A percentile compares a stretch with the other conserved stretches of the same genome.
These are phyloP conservation scores for Cyberlindnera lachancei DNA, from an alignment of 805 yeast species.

Conservation along the genomic window DNA sequence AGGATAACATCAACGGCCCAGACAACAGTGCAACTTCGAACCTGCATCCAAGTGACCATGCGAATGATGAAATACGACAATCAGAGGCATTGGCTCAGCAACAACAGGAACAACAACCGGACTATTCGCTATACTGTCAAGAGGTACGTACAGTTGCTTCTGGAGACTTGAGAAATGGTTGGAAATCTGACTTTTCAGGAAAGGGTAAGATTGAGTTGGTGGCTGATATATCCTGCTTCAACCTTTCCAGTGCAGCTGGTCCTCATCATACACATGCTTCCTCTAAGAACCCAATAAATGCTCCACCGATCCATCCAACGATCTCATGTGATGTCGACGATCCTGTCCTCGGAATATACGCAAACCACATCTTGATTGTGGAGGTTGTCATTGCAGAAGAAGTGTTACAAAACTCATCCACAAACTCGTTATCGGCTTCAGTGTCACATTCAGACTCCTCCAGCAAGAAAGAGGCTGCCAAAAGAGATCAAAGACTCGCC, in stretches of 20 bases:
- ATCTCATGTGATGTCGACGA: conserved; percentile 79
- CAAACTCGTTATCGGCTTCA: conserved; percentile 27
- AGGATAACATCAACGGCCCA: conserved; percentile 10
- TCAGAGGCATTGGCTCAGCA: conserved; percentile 8
- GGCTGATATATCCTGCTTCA: conserved; percentile 58
- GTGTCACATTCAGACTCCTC: conserved; percentile 16
- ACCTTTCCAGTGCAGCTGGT: conserved; percentile 45
- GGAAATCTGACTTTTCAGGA: conserved; percentile 87
- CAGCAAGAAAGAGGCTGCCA: conserved; percentile 6
- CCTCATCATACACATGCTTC: conserved; percentile 38
- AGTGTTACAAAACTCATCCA: conserved; percentile 36
- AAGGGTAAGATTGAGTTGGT: conserved; percentile 75
- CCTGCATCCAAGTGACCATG: conserved; percentile 26
- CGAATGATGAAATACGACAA: conserved; percentile 24
- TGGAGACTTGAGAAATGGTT: conserved; percentile 83
- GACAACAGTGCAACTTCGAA: conserved; percentile 1
- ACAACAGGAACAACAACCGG: conserved; percentile 24
- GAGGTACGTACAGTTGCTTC: conserved; percentile 66
- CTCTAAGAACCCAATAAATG: conserved; percentile 30
- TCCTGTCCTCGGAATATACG: conserved; percentile 69
- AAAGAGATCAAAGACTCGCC: conserved; percentile 33
- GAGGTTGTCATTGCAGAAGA: conserved; percentile 97
- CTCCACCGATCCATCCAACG: conserved; percentile 30
- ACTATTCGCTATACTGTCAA: conserved; percentile 49
- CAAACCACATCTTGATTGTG: conserved; percentile 67